Evolutionary conservation across 1,139 yeast species (phyloP), one percentile per base, ranked within the genome.

Genomic region (Saccharomyces hybrid): DNA sequence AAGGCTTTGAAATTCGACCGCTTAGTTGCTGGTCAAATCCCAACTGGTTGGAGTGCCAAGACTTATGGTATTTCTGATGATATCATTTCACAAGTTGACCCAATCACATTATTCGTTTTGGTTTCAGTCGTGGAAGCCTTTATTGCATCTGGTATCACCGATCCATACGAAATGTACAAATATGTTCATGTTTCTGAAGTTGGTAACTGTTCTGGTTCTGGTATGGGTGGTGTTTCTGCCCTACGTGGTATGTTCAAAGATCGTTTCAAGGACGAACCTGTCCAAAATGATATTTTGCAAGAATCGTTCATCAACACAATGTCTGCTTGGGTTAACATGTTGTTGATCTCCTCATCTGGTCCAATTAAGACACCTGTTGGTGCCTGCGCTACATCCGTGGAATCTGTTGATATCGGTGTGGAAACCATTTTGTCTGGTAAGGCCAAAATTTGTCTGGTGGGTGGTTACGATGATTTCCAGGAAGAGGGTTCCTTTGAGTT

Each of bases 321-420:
- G 98, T 82, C 97, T 62, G 99, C 99, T 60, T 93, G 99, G 99
- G 97, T 93, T 63, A 93, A 93, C 71, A 93, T 93, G 99, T 81
- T 93, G 79, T 79, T 93, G 72, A 79, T 93, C 61, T 91, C 98
- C 26, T 86, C 98, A n/a, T 88, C 97, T 58, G 99, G 99, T 76
- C 99, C 99, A 59, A 90, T 91, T 73, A 91, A 91, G 81, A 93
- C 99, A 31, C 98, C 99, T 55, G 99, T 93, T 57, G 99, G 97
- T 78, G 99, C 99, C 50, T 93, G 99, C 80, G 99, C 99, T 52
- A 93, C 99, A 63, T 95, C 99, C 56, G 86, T 95, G 60, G 99
- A 93, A 78, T 93, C 99, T 59, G 89, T 95, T 64, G 99, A 93
- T 72, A 81, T 82, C 68, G 99, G 98, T 82, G 83, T 87, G 64